Conservation (phyloP, 2,329 filamentous ascomycete species). For the Talaromyces sp. region DNA sequence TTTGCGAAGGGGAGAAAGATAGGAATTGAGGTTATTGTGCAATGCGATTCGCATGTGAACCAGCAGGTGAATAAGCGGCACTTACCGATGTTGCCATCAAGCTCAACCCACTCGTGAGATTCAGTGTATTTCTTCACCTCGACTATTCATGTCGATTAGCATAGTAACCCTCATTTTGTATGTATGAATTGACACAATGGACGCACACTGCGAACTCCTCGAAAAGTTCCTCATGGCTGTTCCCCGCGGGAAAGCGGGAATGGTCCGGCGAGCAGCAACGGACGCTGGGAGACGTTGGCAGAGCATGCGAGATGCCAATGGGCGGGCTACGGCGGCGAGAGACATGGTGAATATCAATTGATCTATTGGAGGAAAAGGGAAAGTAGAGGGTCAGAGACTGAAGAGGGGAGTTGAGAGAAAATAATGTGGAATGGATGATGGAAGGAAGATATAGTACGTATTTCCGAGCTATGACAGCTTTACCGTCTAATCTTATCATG, state of each 20-base stretch:
- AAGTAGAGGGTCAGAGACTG: slow-evolving; percentile 4
- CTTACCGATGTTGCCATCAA: slow-evolving; percentile 73
- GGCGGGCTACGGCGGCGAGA: slow-evolving; percentile 35
- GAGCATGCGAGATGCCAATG: slow-evolving; percentile 36
- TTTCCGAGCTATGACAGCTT: slow-evolving; percentile 9
- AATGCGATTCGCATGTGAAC: neutral
- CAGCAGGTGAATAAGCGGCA: neutral
- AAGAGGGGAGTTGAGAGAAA: slow-evolving; percentile 19
- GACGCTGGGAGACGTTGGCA: slow-evolving; percentile 34
- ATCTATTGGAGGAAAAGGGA: neutral
- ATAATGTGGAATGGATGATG: slow-evolving; percentile 11
- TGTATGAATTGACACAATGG: neutral
- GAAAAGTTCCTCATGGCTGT: slow-evolving; percentile 38
- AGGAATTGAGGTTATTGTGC: neutral
- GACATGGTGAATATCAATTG: slow-evolving; percentile 31
- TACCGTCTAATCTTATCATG: slow-evolving; percentile 1
- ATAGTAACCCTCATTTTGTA: neutral
- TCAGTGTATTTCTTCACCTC: slow-evolving; percentile 79
- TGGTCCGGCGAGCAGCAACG: slow-evolving; percentile 25
- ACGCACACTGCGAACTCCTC: slow-evolving; percentile 39
- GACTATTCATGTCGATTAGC: slow-evolving; percentile 27
- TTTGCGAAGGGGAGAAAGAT: too few species aligned
- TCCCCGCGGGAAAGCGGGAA: slow-evolving; percentile 42
- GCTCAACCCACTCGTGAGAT: slow-evolving; percentile 97
- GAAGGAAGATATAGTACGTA: slow-evolving; percentile 15